Percentiles rank a stretch among this genome's conserved stretches.
phyloP scores from a whole-genome alignment of 2,329 filamentous ascomycete species.

The Penicillium sp. region DNA sequence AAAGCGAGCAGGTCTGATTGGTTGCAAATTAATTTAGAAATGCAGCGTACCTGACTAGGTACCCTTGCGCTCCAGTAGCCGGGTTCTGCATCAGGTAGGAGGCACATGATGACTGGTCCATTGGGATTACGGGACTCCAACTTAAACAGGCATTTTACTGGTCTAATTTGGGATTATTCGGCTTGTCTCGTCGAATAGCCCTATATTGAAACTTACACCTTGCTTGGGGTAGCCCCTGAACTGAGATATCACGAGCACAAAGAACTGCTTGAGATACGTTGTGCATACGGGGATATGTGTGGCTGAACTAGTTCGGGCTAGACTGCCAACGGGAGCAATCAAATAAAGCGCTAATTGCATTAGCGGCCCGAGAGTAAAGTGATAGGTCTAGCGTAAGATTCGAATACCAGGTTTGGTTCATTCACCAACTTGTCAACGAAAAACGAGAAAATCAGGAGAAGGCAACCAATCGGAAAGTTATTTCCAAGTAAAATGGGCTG shows the following conservation, averaged over 20 bases:
- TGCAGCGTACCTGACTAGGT: neutral
- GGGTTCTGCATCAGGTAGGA: neutral
- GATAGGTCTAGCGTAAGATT: neutral
- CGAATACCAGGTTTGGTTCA: neutral
- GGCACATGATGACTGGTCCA: neutral
- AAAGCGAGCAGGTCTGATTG: neutral
- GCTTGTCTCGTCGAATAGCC: neutral
- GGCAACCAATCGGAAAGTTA: conserved; percentile 10
- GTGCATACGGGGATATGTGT: neutral
- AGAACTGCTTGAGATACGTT: neutral
- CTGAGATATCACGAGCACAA: neutral
- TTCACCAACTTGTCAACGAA: conserved; percentile 1
- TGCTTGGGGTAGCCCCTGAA: conserved; percentile 1
- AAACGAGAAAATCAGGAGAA: neutral
- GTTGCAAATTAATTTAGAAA: neutral
- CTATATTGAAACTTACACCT: neutral
- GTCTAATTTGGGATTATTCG: neutral
- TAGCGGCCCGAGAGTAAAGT: neutral
- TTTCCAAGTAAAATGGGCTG: conserved; percentile 5
- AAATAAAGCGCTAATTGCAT: neutral
- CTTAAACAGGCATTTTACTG: neutral
- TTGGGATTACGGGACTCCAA: neutral
- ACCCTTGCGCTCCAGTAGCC: neutral
- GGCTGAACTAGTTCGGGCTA: neutral
- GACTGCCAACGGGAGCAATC: neutral